A percentile compares a stretch with the other conserved stretches of the same genome.
phyloP scores from a whole-genome alignment of 495 filamentous ascomycete species.

The Penicillium macrosclerotiorum region DNA sequence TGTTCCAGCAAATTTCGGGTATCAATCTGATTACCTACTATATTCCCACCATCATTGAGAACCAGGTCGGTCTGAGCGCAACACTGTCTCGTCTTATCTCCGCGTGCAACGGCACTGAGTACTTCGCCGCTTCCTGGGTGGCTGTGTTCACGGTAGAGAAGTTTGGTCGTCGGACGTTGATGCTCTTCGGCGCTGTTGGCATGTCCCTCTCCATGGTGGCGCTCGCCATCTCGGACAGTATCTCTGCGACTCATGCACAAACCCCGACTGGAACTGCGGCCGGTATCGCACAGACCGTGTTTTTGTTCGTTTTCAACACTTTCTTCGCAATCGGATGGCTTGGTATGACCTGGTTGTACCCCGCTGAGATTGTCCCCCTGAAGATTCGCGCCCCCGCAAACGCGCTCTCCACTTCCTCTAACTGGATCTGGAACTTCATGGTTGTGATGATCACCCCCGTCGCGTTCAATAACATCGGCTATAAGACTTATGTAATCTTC shows the following conservation, averaged over 20 bases:
- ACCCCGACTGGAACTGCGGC: conserved; percentile 29
- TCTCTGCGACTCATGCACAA: conserved; percentile 24
- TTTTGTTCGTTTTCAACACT: conserved; percentile 73
- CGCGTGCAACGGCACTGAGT: conserved; percentile 70
- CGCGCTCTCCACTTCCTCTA: conserved; percentile 60
- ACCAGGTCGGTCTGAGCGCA: conserved; percentile 52
- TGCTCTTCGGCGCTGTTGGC: conserved; percentile 69
- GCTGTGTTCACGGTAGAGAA: conserved; percentile 69
- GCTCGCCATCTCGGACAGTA: conserved; percentile 50
- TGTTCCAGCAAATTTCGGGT: conserved; percentile 75
- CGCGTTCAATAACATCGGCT: conserved; percentile 59
- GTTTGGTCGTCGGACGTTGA: conserved; percentile 66
- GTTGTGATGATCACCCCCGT: conserved; percentile 66
- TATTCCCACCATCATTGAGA: conserved; percentile 60
- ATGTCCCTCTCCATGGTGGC: conserved; percentile 69
- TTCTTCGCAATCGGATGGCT: conserved; percentile 79
- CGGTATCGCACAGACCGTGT: conserved; percentile 52
- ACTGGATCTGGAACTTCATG: conserved; percentile 62
- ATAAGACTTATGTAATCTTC: conserved; percentile 68
- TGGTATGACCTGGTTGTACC: conserved; percentile 72
- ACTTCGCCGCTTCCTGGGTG: conserved; percentile 70
- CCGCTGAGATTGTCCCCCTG: conserved; percentile 64
- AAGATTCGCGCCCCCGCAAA: conserved; percentile 68
- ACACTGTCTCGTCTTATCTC: conserved; percentile 65
- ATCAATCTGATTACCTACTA: conserved; percentile 80